These are phyloP conservation scores for Claviceps maximensis DNA, from an alignment of 2,329 filamentous ascomycete species.

Conservation along the genomic window DNA sequence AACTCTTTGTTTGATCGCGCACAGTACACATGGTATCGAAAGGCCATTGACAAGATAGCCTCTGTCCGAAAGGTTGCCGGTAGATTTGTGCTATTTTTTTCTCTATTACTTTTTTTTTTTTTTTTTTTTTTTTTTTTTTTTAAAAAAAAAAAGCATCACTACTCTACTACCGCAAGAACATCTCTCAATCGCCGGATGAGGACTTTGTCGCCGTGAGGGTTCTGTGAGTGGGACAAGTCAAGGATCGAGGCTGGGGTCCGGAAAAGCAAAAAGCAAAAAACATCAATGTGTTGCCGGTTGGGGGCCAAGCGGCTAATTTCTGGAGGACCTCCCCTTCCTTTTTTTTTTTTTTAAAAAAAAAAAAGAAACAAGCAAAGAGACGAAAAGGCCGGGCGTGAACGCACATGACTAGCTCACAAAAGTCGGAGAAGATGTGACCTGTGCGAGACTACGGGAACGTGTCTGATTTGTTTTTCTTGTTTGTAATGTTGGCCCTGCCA, in stretches of 20 bases:
- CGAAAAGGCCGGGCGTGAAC: not conserved
- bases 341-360: too few species aligned
- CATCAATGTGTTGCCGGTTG: not conserved
- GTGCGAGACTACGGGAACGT: not conserved
- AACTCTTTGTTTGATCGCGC: not conserved
- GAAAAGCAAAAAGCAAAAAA: not conserved
- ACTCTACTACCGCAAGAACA: not conserved
- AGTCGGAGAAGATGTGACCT: slow-evolving; percentile 3
- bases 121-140: too few species aligned
- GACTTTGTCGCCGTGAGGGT: not conserved
- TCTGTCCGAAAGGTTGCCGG: not conserved
- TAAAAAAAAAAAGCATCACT: not conserved
- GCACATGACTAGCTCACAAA: not conserved
- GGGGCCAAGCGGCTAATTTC: slow-evolving; percentile 1
- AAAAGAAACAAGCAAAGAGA: too few species aligned
- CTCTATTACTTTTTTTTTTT: too few species aligned
- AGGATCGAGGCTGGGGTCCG: not conserved
- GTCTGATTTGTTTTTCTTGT: not conserved
- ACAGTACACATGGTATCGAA: not conserved
- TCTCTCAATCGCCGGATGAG: not conserved
- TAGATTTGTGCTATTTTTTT: not conserved
- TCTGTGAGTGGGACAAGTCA: too few species aligned
- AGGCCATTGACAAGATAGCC: not conserved
- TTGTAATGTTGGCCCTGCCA: not conserved
- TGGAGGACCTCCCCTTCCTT: not conserved